phyloP scores from a whole-genome alignment of 495 filamentous ascomycete species.

The Platismatia glauca region DNA sequence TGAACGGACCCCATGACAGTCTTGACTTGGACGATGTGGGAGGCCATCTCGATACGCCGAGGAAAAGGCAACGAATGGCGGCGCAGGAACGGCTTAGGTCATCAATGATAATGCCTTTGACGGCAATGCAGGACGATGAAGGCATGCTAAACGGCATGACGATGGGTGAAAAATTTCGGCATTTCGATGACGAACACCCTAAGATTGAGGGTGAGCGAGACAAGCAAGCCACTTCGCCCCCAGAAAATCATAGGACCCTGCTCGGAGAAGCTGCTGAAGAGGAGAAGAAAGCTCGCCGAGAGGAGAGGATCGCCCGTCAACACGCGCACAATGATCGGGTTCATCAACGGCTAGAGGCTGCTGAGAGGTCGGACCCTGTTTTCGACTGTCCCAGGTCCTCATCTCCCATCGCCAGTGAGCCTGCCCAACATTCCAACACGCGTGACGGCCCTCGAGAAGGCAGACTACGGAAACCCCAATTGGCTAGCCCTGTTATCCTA shows the following conservation, averaged over 20 bases:
- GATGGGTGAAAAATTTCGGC: background rate
- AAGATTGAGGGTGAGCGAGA: background rate
- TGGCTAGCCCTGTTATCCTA: slow-evolving; percentile 5
- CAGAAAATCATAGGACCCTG: background rate
- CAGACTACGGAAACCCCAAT: background rate
- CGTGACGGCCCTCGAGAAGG: background rate
- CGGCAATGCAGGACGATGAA: background rate
- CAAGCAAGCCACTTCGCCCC: background rate
- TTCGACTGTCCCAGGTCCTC: background rate
- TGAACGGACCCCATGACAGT: slow-evolving; percentile 31
- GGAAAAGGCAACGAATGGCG: slow-evolving; percentile 35
- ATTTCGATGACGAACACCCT: background rate
- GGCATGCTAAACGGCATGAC: background rate
- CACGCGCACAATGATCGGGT: slow-evolving; percentile 11
- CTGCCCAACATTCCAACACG: background rate
- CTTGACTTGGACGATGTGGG: slow-evolving; percentile 69
- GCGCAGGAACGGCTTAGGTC: slow-evolving; percentile 7
- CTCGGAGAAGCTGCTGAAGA: background rate
- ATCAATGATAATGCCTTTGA: background rate
- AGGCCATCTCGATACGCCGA: slow-evolving; percentile 53
- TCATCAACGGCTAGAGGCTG: slow-evolving; percentile 4
- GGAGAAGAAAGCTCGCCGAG: background rate
- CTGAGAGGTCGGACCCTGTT: background rate
- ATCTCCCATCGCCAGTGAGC: background rate
- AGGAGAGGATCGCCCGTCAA: background rate